phyloP scores from a whole-genome alignment of 2,329 filamentous ascomycete genomes.

The Aspergillus japonicus region DNA sequence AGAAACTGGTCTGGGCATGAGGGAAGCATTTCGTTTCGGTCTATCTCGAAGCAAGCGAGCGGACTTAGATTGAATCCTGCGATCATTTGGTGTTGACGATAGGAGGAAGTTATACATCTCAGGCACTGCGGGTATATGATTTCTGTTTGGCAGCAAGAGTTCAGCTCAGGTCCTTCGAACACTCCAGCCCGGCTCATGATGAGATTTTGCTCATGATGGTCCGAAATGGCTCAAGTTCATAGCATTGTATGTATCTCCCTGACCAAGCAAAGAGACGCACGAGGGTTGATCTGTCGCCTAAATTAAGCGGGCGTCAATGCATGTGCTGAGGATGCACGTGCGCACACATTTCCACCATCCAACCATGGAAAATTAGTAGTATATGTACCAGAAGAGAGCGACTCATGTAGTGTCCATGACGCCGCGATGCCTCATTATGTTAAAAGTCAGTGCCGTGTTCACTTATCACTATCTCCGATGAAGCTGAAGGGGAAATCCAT shows the following conservation, averaged over 20 bases:
- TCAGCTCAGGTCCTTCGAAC: too few species aligned
- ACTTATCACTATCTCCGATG: too few species aligned
- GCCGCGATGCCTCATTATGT: too few species aligned
- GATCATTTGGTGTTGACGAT: background rate
- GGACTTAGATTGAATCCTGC: background rate
- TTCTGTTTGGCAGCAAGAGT: background rate
- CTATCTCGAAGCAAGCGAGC: background rate
- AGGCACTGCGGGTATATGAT: background rate
- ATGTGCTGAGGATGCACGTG: background rate
- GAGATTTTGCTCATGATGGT: too few species aligned
- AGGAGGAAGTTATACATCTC: background rate
- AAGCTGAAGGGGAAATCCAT: too few species aligned
- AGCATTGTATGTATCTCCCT: too few species aligned
- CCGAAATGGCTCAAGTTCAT: too few species aligned
- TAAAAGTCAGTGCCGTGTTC: too few species aligned
- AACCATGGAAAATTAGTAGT: too few species aligned
- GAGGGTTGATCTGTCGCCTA: background rate
- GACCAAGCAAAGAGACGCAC: background rate
- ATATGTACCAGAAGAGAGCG: too few species aligned
- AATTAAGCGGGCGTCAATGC: background rate
- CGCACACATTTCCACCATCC: background rate
- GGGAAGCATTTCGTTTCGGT: background rate
- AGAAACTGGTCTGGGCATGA: conserved; percentile 84
- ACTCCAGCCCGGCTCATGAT: too few species aligned
- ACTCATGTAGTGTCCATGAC: too few species aligned